Conservation (phyloP, 2,329 filamentous ascomycete species). For the Xylariomycetidae sp. region DNA sequence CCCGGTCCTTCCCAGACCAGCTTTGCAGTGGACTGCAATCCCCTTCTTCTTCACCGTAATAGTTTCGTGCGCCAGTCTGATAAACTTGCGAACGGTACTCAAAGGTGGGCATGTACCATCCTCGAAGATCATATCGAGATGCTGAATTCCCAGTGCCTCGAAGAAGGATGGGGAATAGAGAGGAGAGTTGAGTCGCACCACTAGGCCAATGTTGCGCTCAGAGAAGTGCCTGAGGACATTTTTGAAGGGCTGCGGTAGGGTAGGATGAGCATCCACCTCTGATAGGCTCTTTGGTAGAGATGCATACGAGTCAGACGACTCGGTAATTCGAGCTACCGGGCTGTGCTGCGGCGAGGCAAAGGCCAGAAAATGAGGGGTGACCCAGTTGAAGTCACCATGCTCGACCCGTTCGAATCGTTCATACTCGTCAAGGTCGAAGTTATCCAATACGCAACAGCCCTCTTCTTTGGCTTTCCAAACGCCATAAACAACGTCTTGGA, state of each 20-base stretch:
- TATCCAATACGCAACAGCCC: constrained; percentile 82
- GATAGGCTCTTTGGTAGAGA: constrained; percentile 71
- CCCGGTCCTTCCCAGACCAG: constrained; percentile 88
- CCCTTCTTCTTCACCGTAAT: constrained; percentile 87
- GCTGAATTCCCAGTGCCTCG: constrained; percentile 87
- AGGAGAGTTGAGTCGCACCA: constrained; percentile 91
- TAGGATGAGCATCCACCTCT: constrained; percentile 65
- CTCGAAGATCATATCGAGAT: constrained; percentile 99
- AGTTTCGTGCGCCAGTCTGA: constrained; percentile 89
- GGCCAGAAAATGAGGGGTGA: constrained; percentile 89
- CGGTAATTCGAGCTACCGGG: constrained; percentile 67
- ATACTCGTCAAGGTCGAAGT: constrained; percentile 96
- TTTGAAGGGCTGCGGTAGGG: constrained; percentile 83
- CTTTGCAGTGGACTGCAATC: constrained; percentile 98
- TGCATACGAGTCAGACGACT: constrained; percentile 68
- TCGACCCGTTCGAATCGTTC: constrained; percentile 94
- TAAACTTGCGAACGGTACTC: constrained; percentile 87
- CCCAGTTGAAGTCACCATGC: constrained; percentile 99
- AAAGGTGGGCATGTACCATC: constrained; percentile 93
- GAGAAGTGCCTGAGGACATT: constrained; percentile 90
- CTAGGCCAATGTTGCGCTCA: constrained; percentile 82
- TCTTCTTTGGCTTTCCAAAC: constrained; percentile 99
- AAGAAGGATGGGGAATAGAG: constrained; percentile 98
- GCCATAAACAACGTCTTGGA: constrained; percentile 96
- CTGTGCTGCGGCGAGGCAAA: constrained; percentile 91